A percentile compares a stretch with the other conserved stretches of the same genome.
These are phyloP conservation scores for Malassezia equina DNA, from an alignment of 1,284 basidiomycete genomes.

Conservation along the genomic window DNA sequence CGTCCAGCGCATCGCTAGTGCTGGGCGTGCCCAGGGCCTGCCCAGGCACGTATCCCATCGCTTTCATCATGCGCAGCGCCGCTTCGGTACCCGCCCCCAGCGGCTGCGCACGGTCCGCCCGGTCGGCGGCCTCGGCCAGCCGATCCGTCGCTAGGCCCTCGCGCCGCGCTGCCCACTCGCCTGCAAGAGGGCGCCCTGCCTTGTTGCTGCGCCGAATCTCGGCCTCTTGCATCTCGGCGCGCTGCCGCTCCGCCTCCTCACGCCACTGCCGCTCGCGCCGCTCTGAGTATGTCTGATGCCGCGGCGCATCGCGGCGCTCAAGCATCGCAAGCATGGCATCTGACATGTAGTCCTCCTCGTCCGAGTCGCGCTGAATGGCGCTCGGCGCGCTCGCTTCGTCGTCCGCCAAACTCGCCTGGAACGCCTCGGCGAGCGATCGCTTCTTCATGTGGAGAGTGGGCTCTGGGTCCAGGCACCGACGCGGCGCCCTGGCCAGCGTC, in stretches of 20 bases:
- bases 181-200: background rate
- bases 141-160: constrained; percentile 2
- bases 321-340: constrained; percentile 6
- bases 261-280: background rate
- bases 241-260: constrained; percentile 3
- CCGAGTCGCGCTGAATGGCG: background rate
- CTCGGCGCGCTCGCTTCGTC: background rate
- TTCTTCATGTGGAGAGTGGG: constrained; percentile 1
- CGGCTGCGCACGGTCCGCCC: background rate
- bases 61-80: constrained; percentile 32
- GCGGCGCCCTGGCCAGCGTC: too few relatives aligned
- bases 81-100: constrained; percentile 6
- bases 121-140: background rate
- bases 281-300: constrained; percentile 5
- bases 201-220: constrained; percentile 5
- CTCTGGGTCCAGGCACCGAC: background rate
- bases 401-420: constrained; percentile 1
- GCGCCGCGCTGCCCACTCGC: constrained; percentile 8
- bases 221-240: constrained; percentile 3
- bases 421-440: constrained; percentile 10
- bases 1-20: constrained; percentile 6
- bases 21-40: constrained; percentile 18
- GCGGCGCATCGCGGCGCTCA: constrained; percentile 4
- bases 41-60: constrained; percentile 28
- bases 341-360: constrained; percentile 15